phyloP scores from a whole-genome alignment of 371 early-diverging fungal species.

The Mucor sp. region DNA sequence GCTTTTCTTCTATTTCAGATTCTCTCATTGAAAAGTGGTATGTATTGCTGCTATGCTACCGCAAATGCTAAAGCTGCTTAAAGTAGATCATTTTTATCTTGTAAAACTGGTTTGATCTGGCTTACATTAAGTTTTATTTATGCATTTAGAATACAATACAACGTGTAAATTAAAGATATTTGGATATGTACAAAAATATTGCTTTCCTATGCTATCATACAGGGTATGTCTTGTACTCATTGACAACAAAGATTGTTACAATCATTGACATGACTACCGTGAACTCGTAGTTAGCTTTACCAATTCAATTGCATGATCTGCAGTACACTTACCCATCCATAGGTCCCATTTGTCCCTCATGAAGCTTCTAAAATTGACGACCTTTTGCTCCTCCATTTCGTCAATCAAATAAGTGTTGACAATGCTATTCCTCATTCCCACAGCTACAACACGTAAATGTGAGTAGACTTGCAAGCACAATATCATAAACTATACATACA shows the following conservation, averaged over 20 bases:
- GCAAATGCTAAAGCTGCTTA: no score
- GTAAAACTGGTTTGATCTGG: no score
- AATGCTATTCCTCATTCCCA: conserved; percentile 30
- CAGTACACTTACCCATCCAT: conserved; percentile 20
- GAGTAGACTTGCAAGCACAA: neutral
- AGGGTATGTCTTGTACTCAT: conserved; percentile 23
- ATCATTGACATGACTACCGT: conserved; percentile 15
- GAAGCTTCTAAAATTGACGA: conserved; percentile 24
- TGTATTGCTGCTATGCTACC: no score
- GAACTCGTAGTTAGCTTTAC: neutral
- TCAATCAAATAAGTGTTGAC: conserved; percentile 32
- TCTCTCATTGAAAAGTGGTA: no score
- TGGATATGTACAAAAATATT: neutral
- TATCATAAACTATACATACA: conserved; percentile 17
- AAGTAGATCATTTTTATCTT: no score
- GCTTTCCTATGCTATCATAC: neutral
- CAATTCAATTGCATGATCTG: neutral
- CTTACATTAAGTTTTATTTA: neutral
- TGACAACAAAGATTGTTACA: conserved; percentile 14
- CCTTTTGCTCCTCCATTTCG: conserved; percentile 24
- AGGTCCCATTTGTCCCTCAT: conserved; percentile 35
- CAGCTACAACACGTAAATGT: conserved; percentile 8
- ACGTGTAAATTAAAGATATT: neutral
- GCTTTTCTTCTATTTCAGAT: no score
- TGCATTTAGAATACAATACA: neutral